Percentiles rank a stretch among this genome's conserved stretches.
phyloP scores from a whole-genome alignment of 225 moss, liverwort and hornwort species.

The Antitrichia curtipendula region DNA sequence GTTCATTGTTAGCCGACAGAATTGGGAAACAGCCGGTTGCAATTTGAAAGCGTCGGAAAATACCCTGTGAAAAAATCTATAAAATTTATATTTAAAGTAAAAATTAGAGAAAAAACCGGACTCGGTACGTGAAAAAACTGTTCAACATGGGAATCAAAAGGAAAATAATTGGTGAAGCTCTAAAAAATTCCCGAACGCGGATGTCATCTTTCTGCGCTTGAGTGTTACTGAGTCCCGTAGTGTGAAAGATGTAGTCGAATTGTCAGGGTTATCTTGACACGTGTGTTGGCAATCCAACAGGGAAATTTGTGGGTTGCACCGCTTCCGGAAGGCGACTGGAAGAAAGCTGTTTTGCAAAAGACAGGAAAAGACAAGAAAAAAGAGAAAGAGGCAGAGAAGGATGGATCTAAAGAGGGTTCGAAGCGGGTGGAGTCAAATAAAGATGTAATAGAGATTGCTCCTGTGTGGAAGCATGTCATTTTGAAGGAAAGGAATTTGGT shows the following conservation, averaged over 20 bases:
- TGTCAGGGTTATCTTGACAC: background rate
- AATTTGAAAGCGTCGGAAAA: background rate
- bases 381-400: constrained; percentile 50
- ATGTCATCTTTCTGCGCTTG: background rate
- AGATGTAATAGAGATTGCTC: constrained; percentile 49
- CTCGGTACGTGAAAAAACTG: background rate
- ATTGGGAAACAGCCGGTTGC: background rate
- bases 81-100: background rate
- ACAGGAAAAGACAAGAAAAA: constrained; percentile 58
- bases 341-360: constrained; percentile 54
- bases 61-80: background rate
- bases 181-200: background rate
- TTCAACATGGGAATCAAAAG: background rate
- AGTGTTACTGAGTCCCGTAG: background rate
- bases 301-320: constrained; percentile 78
- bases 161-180: background rate
- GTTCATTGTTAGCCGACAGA: background rate
- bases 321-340: constrained; percentile 62
- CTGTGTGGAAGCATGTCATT: constrained; percentile 58
- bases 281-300: constrained; percentile 10
- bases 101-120: background rate
- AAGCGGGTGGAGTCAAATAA: constrained; percentile 45
- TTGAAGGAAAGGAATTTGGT: constrained; percentile 56
- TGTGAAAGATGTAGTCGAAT: background rate
- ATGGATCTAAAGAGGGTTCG: constrained; percentile 14